These are phyloP conservation scores for Notholithocarpus densiflorus DNA, from an alignment of 306 rosid genomes.

Conservation along the genomic window DNA sequence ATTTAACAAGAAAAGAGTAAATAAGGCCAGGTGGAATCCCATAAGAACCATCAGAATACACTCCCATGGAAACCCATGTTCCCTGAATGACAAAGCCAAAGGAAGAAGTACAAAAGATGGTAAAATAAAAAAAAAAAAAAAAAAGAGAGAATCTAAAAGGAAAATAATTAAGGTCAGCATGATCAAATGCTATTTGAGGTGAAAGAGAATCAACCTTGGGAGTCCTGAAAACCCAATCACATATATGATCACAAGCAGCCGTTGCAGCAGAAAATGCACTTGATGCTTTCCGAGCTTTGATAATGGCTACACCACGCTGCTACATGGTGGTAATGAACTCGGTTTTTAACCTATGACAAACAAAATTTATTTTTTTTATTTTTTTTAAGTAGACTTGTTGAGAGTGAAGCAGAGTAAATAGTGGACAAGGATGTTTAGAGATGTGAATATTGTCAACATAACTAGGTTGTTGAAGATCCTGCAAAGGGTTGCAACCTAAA, in stretches of 20 bases:
- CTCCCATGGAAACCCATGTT: constrained; percentile 92
- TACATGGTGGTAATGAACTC: constrained; percentile 68
- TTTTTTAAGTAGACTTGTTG: background rate
- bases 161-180: background rate
- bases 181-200: constrained; percentile 10
- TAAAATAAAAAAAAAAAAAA: no score
- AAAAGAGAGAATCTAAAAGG: background rate
- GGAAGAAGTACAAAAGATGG: background rate
- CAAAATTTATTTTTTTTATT: no score
- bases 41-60: constrained; percentile 82
- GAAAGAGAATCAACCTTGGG: constrained; percentile 45
- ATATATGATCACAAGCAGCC: constrained; percentile 71
- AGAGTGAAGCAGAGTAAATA: no score
- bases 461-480: no score
- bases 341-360: constrained; percentile 48
- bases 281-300: constrained; percentile 56
- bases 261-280: constrained; percentile 67
- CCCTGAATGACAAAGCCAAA: constrained; percentile 39
- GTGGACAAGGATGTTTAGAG: no score
- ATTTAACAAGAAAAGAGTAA: constrained; percentile 86
- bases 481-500: no score
- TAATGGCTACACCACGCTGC: constrained; percentile 66
- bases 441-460: no score
- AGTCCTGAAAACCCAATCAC: constrained; percentile 65
- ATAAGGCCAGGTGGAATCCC: constrained; percentile 67